Percentiles rank a stretch among this genome's conserved stretches.
phyloP scores from a whole-genome alignment of 305 asterid genomes.

The Solanum hybrid region DNA sequence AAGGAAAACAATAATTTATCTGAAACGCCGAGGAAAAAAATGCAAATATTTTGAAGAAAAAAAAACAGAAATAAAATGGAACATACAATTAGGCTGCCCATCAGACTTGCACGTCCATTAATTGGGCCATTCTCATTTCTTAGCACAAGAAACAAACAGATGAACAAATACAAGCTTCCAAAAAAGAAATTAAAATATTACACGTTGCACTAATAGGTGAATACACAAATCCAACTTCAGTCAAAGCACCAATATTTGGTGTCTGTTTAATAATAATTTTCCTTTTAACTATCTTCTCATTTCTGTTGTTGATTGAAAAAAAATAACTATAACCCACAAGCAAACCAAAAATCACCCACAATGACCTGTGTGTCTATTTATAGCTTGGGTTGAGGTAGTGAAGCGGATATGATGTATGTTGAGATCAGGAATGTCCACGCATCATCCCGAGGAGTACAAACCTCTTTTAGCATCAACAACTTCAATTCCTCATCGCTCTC shows the following conservation, averaged over 20 bases:
- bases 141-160: neutral
- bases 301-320: neutral
- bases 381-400: conserved; percentile 12
- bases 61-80: neutral
- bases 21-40: neutral
- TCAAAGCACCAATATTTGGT: neutral
- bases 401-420: conserved; percentile 8
- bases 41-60: neutral
- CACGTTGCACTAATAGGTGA: neutral
- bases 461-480: neutral
- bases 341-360: conserved; percentile 18
- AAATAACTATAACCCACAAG: conserved; percentile 19
- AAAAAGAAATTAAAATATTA: too few relatives aligned
- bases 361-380: conserved; percentile 13
- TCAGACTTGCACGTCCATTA: neutral
- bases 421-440: neutral
- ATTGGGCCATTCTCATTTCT: neutral
- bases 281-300: neutral
- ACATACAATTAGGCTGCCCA: neutral
- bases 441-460: conserved; percentile 11
- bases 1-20: neutral
- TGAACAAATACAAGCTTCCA: neutral
- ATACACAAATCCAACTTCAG: neutral
- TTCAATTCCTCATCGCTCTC: neutral
- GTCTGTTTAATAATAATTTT: neutral